Percentiles rank a stretch among this genome's conserved stretches.
These are phyloP conservation scores for Aspergillus fumigatiaffinis DNA, from an alignment of 2,329 filamentous ascomycete genomes.

Conservation along the genomic window DNA sequence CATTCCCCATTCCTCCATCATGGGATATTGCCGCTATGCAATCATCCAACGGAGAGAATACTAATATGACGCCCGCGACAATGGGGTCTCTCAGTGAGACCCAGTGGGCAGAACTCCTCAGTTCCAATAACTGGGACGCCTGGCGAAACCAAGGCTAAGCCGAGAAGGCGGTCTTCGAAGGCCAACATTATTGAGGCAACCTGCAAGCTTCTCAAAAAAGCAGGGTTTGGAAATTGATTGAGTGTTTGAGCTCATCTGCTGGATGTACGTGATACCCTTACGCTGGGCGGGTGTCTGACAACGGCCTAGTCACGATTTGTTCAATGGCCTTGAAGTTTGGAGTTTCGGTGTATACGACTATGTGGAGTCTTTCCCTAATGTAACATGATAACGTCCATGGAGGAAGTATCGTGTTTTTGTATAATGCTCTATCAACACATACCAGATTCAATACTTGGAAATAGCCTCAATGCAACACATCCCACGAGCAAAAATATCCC, in stretches of 20 bases:
- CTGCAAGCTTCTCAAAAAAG: neutral
- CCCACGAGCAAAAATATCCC: neutral
- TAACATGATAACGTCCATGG: neutral
- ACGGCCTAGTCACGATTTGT: neutral
- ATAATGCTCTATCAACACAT: neutral
- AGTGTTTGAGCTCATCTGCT: neutral
- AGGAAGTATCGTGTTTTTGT: neutral
- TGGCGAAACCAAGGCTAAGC: slow-evolving; percentile 7
- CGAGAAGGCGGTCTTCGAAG: neutral
- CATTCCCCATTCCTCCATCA: slow-evolving; percentile 22
- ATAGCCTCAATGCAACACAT: neutral
- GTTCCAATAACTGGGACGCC: slow-evolving; percentile 14
- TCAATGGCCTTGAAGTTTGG: neutral
- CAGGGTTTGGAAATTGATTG: neutral
- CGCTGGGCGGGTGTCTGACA: neutral
- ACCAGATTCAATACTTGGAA: neutral
- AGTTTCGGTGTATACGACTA: neutral
- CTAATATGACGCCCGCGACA: slow-evolving; percentile 17
- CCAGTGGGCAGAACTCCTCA: slow-evolving; percentile 34
- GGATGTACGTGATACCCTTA: neutral
- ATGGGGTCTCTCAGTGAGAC: slow-evolving; percentile 29
- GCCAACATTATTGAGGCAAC: neutral
- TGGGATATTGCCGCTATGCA: slow-evolving; percentile 27
- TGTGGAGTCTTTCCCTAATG: neutral
- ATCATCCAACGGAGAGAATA: slow-evolving; percentile 9